These are phyloP conservation scores for Kalmusia sp. DNA, from an alignment of 2,329 filamentous ascomycete genomes.

Conservation along the genomic window DNA sequence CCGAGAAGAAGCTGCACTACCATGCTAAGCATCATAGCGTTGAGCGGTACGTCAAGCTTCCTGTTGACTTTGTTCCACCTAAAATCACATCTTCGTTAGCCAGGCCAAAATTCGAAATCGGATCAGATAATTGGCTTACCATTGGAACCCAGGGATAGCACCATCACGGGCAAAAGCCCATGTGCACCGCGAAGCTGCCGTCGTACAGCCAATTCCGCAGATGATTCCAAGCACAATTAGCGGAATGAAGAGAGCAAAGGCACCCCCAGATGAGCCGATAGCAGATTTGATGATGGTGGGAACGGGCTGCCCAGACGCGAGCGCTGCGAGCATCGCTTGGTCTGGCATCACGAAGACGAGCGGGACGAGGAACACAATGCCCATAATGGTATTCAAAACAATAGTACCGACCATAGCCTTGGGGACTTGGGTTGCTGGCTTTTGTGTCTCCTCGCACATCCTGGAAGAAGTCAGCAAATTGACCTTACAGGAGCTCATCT, in stretches of 20 bases:
- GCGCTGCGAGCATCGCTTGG: conserved; percentile 60
- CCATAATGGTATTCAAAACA: conserved; percentile 70
- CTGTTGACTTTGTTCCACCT: conserved; percentile 67
- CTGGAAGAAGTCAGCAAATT: conserved; percentile 49
- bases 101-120: not conserved
- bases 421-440: conserved; percentile 71
- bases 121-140: conserved; percentile 14
- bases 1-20: conserved; percentile 68
- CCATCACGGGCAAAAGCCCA: conserved; percentile 76
- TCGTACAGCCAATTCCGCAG: conserved; percentile 74
- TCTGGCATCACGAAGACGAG: conserved; percentile 74
- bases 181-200: conserved; percentile 70
- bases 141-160: conserved; percentile 68
- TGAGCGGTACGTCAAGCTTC: conserved; percentile 69
- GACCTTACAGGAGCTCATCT: conserved; percentile 16
- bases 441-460: conserved; percentile 76
- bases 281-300: conserved; percentile 70
- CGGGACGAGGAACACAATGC: conserved; percentile 72
- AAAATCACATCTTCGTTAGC: not conserved
- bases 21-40: conserved; percentile 77
- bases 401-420: conserved; percentile 75
- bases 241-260: conserved; percentile 69
- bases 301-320: conserved; percentile 67
- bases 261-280: conserved; percentile 65
- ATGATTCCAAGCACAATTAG: conserved; percentile 71